Base-by-base conservation (phyloP, 768 basidiomycete species). In the Tylopilus felleus region DNA sequence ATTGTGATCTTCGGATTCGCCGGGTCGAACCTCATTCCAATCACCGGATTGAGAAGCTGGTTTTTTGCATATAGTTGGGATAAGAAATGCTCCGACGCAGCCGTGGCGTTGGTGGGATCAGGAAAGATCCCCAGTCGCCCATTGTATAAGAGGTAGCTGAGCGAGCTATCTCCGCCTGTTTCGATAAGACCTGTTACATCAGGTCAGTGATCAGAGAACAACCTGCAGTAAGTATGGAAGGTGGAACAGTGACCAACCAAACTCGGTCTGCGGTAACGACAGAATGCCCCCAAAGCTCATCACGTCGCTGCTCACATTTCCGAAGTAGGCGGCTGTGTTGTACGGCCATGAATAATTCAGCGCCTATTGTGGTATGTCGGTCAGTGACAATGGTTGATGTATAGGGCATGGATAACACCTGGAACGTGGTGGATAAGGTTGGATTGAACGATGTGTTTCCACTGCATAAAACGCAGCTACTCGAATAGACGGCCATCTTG, bases 1-100 rank as follows among this genome's bases (percentile, higher is more conserved):
- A 66, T 66, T 4, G 65, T 66, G n/a, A 66, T 55, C 28, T 61
- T 69, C 8, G 65, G 67, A 25, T 66, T 47, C 14, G 29, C 16
- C 1, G 58, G 67, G 41, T 69, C 66, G 13, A 66, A 54, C 23
- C 49, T 53, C 41, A 66, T 57, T 23, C 53, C 62, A 21, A 69
- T 47, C 13, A 65, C 65, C 9, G 57, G 62, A 27, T 65, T 52
- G 19, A 69, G 59, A 28, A 66, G 51, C 27, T 63, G 56, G 2
- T 54, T 48, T 21, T 9, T 52, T 27, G 42, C 29, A 35, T 67
- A 51, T 29, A 65, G 14, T 33, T 31, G 41, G 33, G 54, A 54
- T 22, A 63, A 45, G 38, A 55, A 58, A 44, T 67, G 56, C 21
- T 55, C 53, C 1, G 55, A 56, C 0, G 64, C 56, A 35, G 56